phyloP scores from a whole-genome alignment of 176 grass and related monocot genomes.

The Phyllostachys edulis region DNA sequence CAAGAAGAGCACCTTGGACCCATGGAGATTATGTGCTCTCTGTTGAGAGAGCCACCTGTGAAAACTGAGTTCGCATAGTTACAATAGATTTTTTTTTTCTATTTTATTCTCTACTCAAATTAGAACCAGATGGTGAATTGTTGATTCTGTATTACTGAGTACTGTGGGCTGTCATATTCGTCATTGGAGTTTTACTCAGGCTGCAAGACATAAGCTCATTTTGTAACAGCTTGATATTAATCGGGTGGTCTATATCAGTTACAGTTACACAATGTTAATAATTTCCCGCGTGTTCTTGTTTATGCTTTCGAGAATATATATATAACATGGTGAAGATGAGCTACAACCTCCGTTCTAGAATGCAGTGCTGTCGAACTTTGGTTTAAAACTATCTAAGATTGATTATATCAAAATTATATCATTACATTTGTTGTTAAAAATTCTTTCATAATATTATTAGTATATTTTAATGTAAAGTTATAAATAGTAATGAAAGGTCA shows the following conservation, averaged over 20 bases:
- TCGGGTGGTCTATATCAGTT: neutral
- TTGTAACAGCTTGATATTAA: slow-evolving; percentile 19
- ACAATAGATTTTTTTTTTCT: neutral
- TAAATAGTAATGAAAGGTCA: too few species aligned
- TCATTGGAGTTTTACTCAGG: neutral
- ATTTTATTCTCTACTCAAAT: neutral
- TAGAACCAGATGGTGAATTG: slow-evolving; percentile 25
- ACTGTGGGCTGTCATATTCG: neutral
- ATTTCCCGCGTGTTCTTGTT: neutral
- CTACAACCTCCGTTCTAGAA: too few species aligned
- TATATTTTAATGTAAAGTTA: too few species aligned
- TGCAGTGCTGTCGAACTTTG: too few species aligned
- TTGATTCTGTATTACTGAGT: slow-evolving; percentile 13
- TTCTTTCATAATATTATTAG: too few species aligned
- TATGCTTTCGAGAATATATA: neutral
- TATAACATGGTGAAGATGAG: neutral
- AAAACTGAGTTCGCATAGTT: neutral
- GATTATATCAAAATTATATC: too few species aligned
- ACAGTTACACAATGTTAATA: neutral
- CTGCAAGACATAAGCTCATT: neutral
- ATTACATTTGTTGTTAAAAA: too few species aligned
- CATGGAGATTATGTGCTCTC: slow-evolving; percentile 30
- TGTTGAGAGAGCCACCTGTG: neutral
- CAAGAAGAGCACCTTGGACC: slow-evolving; percentile 9
- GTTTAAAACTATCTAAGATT: too few species aligned